Base-by-base conservation (phyloP, 805 yeast species). In the Barnettozyma vustinii region DNA sequence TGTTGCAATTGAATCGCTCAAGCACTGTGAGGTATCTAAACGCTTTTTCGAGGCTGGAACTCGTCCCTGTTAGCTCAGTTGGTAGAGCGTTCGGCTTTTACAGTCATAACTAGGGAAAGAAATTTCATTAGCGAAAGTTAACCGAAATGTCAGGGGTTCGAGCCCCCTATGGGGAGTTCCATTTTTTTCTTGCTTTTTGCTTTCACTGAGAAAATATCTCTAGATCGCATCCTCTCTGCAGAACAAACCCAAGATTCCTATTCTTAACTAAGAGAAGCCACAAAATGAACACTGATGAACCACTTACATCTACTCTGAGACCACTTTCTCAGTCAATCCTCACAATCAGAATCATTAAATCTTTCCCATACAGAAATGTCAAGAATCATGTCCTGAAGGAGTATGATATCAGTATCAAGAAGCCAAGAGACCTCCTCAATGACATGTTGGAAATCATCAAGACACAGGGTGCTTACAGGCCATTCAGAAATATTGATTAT, bases 311-410 rank as follows among this genome's bases (percentile, higher is more conserved):
- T 1, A 80, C 81, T 16, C 84, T 81, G 12, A 79, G 87, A 51
- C 96, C 62, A 19, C 55, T 69, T 9, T 55, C 69, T 6, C 83
- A 81, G 62, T 83, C 96, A 0, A 80, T 89, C 13, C 67, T 94
- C 39, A 94, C 99, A 0, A 75, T 94, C 6, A 78, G 99, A 50
- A 78, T 94, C 20, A 80, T 94, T 60, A 92, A 92, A 63, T 89
- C 97, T 1, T 94, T 94, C 64, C 92, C 94, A 21, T 88, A 86
- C 68, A 76, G 97, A 69, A 90, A 92, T 58, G 91, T 88, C 45
- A 84, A 83, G 63, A 89, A 87, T 62, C 71, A 83, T 52, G 79
- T 91, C 9, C 66, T 90, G 42, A 78, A 75, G 25, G 77, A 83
- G 55, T 75, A 89, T 45, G 87, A 94, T 66, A 76, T 94, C 60